Conservation (phyloP, 2,329 filamentous ascomycete species). For the Tolypocladium ophioglossoides region DNA sequence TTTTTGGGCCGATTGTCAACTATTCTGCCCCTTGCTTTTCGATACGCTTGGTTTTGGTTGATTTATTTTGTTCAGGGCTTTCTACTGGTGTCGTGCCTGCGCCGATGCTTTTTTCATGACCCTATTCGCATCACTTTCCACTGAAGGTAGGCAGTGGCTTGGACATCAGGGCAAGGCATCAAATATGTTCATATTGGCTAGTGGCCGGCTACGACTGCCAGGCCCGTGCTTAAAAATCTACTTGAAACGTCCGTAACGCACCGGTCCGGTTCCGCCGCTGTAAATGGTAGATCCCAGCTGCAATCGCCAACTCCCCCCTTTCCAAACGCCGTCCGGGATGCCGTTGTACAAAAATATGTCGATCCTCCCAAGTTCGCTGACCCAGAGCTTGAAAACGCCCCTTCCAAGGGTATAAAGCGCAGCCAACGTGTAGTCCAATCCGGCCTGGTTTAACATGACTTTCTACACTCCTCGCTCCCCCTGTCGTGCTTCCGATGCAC, state of each 20-base stretch:
- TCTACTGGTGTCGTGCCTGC: too few species aligned
- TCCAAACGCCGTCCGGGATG: constrained; percentile 8
- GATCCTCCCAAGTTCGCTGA: neutral
- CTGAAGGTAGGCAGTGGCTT: too few species aligned
- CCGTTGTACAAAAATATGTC: constrained; percentile 1
- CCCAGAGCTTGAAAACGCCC: constrained; percentile 3
- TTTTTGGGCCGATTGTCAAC: constrained; percentile 11
- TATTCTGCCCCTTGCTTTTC: too few species aligned
- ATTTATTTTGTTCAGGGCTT: too few species aligned
- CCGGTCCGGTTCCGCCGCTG: neutral
- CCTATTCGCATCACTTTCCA: too few species aligned
- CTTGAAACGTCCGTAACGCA: neutral
- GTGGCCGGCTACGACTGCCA: neutral
- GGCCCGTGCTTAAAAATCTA: neutral
- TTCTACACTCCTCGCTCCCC: neutral
- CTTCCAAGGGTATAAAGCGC: constrained; percentile 4
- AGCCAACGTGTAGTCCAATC: neutral
- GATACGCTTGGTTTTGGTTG: too few species aligned
- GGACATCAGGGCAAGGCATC: too few species aligned
- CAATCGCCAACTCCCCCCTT: constrained; percentile 4
- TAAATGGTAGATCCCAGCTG: constrained; percentile 1
- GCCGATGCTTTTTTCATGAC: too few species aligned
- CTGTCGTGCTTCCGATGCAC: neutral
- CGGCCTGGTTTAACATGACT: neutral
- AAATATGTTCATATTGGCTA: neutral